Evolutionary conservation across 148 eudicot species (phyloP).

Genomic region (Rhododendron griersonianum): DNA sequence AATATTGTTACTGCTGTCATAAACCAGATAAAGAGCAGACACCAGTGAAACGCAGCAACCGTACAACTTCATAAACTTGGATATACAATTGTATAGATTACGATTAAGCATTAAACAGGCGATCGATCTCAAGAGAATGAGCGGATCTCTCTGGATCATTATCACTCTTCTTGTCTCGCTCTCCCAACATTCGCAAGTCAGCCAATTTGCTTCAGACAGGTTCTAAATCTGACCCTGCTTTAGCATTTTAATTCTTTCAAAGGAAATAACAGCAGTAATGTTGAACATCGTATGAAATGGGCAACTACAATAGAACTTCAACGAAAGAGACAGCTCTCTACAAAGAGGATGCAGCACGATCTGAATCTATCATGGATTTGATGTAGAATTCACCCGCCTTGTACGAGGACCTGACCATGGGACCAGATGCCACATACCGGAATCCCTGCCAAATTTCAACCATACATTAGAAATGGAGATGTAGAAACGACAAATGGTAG

Average conservation of each 20-base stretch:
- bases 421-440: slow-evolving; percentile 94
- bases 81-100: background rate
- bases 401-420: slow-evolving; percentile 96
- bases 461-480: background rate
- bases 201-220: slow-evolving; percentile 1
- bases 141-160: background rate
- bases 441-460: slow-evolving; percentile 58
- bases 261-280: background rate
- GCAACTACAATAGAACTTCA: background rate
- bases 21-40: background rate
- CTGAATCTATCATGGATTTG: slow-evolving; percentile 88
- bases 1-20: background rate
- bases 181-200: background rate
- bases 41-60: background rate
- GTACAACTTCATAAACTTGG: background rate
- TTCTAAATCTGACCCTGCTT: background rate
- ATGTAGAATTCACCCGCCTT: slow-evolving; percentile 94
- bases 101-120: background rate
- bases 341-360: slow-evolving; percentile 61
- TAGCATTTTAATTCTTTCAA: background rate
- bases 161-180: background rate
- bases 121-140: background rate
- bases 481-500: background rate
- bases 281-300: background rate
- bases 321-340: slow-evolving; percentile 9